phyloP scores from a whole-genome alignment of 768 basidiomycete genomes.

The Lepiota brunneoincarnata region DNA sequence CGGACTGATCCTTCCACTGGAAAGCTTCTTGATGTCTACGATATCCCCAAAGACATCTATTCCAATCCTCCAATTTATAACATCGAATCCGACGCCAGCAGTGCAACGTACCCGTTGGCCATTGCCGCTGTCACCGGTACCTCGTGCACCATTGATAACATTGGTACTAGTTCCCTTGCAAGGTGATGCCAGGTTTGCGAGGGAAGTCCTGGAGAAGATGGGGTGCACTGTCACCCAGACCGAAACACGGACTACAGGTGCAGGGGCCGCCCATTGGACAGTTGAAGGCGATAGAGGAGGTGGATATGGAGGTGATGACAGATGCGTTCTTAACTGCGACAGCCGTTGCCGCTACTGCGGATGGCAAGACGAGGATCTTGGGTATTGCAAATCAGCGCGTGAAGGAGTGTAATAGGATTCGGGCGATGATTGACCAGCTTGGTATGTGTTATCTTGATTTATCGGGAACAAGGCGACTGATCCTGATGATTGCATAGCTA shows the following conservation, averaged over 20 bases:
- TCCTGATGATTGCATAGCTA: slow-evolving; percentile 47
- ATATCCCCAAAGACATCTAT: slow-evolving; percentile 81
- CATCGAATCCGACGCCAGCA: slow-evolving; percentile 95
- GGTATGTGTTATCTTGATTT: slow-evolving; percentile 45
- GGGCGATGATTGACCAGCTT: slow-evolving; percentile 94
- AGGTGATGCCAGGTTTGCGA: slow-evolving; percentile 96
- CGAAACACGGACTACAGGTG: slow-evolving; percentile 83
- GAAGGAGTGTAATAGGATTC: slow-evolving; percentile 97
- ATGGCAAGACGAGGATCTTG: slow-evolving; percentile 74
- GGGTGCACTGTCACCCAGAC: slow-evolving; percentile 92
- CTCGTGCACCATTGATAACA: slow-evolving; percentile 88
- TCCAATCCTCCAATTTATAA: slow-evolving; percentile 75
- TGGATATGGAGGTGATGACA: slow-evolving; percentile 99
- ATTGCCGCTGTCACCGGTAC: slow-evolving; percentile 98
- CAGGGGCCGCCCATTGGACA: slow-evolving; percentile 81
- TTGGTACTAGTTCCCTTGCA: slow-evolving; percentile 89
- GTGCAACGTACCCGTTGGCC: slow-evolving; percentile 95
- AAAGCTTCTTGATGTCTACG: slow-evolving; percentile 73
- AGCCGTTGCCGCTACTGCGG: slow-evolving; percentile 82
- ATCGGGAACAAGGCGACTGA: neutral
- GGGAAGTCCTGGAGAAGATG: slow-evolving; percentile 91
- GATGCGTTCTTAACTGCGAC: slow-evolving; percentile 98
- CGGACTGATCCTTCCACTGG: slow-evolving; percentile 59
- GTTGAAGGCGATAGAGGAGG: slow-evolving; percentile 78
- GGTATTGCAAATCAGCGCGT: slow-evolving; percentile 98